phyloP scores from a whole-genome alignment of 805 yeast species.

The Diddensiella caesifluorescens region DNA sequence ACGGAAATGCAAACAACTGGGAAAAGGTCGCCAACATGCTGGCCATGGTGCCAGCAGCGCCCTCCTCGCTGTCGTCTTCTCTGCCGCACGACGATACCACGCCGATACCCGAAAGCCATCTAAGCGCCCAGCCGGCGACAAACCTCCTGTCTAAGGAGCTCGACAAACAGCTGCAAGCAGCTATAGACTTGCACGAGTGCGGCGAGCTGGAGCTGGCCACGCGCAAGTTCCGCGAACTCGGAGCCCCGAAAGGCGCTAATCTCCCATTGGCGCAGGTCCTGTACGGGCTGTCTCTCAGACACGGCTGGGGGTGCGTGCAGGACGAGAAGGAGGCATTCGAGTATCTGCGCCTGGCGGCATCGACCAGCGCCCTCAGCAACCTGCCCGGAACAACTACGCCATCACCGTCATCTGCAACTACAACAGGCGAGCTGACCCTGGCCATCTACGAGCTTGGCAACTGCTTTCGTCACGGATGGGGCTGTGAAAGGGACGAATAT shows the following conservation, averaged over 20 bases:
- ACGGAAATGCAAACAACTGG: too few relatives aligned
- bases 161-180: slow-evolving; percentile 23
- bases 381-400: background rate
- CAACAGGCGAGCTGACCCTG: slow-evolving; percentile 25
- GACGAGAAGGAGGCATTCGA: slow-evolving; percentile 22
- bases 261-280: slow-evolving; percentile 30
- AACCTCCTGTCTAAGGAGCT: background rate
- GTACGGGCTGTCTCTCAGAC: slow-evolving; percentile 29
- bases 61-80: too few relatives aligned
- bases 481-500: slow-evolving; percentile 25
- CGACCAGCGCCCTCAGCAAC: slow-evolving; percentile 17
- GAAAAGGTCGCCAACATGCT: slow-evolving; percentile 3
- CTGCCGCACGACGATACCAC: too few relatives aligned
- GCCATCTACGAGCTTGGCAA: slow-evolving; percentile 32
- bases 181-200: slow-evolving; percentile 28
- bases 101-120: too few relatives aligned
- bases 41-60: background rate
- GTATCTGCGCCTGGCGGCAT: slow-evolving; percentile 26
- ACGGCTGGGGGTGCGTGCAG: slow-evolving; percentile 30
- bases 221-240: slow-evolving; percentile 20
- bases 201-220: slow-evolving; percentile 24
- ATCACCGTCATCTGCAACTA: background rate
- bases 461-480: slow-evolving; percentile 32
- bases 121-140: too few relatives aligned
- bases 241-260: slow-evolving; percentile 23